Conservation (phyloP, 805 yeast genomes). For the Komagataella kurtzmanii region DNA sequence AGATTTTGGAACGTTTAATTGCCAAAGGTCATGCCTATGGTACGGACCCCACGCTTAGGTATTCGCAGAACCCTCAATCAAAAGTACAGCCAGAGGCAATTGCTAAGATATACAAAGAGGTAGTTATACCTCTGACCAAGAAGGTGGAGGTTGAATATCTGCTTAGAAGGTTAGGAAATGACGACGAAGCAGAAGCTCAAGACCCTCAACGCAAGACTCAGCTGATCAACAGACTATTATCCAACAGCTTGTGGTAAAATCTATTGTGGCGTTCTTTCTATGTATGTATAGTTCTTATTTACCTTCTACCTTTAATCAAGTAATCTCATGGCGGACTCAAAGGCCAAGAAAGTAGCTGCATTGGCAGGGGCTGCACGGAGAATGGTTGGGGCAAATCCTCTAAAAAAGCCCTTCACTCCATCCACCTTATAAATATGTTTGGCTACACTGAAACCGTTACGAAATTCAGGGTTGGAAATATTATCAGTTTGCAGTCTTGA, state of each 20-base stretch:
- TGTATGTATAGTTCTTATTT: constrained; percentile 1
- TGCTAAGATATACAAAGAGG: constrained; percentile 73
- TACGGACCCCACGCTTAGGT: constrained; percentile 69
- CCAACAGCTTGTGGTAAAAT: not conserved
- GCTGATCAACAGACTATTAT: not conserved
- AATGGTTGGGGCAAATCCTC: constrained; percentile 87
- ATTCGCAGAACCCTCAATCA: constrained; percentile 52
- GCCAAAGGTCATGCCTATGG: constrained; percentile 83
- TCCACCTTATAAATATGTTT: constrained; percentile 35
- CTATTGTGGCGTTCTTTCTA: not conserved
- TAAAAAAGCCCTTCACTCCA: constrained; percentile 72
- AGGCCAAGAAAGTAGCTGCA: constrained; percentile 91
- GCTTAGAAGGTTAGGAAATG: constrained; percentile 58
- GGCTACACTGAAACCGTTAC: constrained; percentile 45
- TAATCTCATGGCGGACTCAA: constrained; percentile 77
- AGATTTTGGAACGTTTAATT: constrained; percentile 64
- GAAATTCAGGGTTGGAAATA: constrained; percentile 44
- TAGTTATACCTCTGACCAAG: constrained; percentile 88
- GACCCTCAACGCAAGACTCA: not conserved
- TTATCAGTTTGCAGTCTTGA: constrained; percentile 68
- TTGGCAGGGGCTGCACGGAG: constrained; percentile 97
- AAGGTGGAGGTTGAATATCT: constrained; percentile 91
- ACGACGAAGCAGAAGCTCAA: not conserved
- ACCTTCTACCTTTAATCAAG: constrained; percentile 16
- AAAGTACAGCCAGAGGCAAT: constrained; percentile 75